phyloP scores from a whole-genome alignment of 108 stramenopile species.

The Hondaea fermentalgiana region DNA sequence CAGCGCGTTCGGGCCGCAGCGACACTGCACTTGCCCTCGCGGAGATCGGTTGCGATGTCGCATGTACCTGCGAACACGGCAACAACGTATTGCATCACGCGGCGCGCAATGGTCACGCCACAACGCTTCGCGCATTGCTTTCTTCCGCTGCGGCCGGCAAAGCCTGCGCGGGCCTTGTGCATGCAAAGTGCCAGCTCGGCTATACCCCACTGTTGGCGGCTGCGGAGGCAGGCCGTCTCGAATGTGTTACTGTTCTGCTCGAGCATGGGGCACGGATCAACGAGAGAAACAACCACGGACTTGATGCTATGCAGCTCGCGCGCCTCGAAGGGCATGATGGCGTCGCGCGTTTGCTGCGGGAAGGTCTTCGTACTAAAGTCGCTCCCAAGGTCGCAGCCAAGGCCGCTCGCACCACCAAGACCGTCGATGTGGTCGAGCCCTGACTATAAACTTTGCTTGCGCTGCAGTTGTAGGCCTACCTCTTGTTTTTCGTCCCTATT shows the following conservation, averaged over 20 bases:
- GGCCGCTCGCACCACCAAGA: no score
- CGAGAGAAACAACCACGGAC: neutral
- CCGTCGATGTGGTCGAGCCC: no score
- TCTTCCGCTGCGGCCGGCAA: neutral
- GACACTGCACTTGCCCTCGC: neutral
- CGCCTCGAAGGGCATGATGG: neutral
- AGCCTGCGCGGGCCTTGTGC: neutral
- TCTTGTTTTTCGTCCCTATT: no score
- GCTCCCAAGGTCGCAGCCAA: no score
- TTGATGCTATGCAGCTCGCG: neutral
- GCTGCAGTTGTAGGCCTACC: no score
- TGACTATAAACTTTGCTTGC: no score
- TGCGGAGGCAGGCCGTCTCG: neutral
- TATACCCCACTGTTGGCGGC: neutral
- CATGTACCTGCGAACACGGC: neutral
- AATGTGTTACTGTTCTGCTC: neutral
- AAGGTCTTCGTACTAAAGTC: no score
- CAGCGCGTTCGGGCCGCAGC: neutral
- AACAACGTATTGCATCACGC: neutral
- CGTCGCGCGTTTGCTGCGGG: neutral
- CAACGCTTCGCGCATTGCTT: neutral
- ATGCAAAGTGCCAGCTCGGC: neutral
- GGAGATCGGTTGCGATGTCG: neutral
- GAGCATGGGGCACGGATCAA: neutral
- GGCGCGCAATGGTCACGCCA: neutral